These are phyloP conservation scores for Morella rubra DNA, from an alignment of 306 rosid genomes.

Conservation along the genomic window DNA sequence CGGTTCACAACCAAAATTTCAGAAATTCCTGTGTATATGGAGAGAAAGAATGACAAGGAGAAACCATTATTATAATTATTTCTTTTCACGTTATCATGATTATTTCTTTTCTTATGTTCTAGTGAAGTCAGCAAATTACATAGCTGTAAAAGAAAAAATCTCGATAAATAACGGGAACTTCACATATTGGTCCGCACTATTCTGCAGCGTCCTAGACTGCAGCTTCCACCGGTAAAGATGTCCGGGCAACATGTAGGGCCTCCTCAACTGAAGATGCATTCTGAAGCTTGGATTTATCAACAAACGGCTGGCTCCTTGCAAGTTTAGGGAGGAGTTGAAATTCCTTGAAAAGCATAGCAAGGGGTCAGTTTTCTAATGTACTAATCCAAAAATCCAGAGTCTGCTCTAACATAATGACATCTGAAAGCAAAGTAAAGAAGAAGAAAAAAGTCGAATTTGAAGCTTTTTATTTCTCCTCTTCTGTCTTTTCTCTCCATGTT, in stretches of 20 bases:
- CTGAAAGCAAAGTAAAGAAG: too few relatives aligned
- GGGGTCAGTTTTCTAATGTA: constrained; percentile 12
- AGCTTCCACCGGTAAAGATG: constrained; percentile 46
- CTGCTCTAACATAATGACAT: too few relatives aligned
- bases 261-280: constrained; percentile 79
- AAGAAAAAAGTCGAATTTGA: background rate
- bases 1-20: too few relatives aligned
- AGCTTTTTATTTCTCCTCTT: background rate
- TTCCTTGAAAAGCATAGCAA: constrained; percentile 46
- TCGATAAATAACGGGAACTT: constrained; percentile 13
- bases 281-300: constrained; percentile 76
- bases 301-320: constrained; percentile 70
- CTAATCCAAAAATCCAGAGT: background rate
- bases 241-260: constrained; percentile 67
- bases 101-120: background rate
- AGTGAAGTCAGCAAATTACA: constrained; percentile 24
- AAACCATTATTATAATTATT: background rate
- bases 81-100: background rate
- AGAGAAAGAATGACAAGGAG: background rate
- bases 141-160: constrained; percentile 20
- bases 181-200: background rate
- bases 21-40: background rate
- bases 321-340: constrained; percentile 86
- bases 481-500: background rate
- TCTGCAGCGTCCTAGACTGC: constrained; percentile 26